These are phyloP conservation scores for Phytophthora tubulina DNA, from an alignment of 352 stramenopile species.

Conservation along the genomic window DNA sequence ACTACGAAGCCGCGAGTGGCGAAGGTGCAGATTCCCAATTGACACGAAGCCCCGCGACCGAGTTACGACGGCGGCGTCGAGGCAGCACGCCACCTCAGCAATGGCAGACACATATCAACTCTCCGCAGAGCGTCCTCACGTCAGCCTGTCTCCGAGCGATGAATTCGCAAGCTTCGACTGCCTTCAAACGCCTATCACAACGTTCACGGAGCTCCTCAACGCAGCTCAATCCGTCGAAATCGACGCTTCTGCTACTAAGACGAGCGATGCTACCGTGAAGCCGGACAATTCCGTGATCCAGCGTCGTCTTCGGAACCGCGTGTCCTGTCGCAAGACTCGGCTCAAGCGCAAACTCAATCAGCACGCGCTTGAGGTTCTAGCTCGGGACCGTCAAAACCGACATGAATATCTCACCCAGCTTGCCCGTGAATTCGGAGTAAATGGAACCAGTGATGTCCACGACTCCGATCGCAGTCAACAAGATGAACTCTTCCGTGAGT, in stretches of 20 bases:
- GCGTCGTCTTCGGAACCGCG: slow-evolving; percentile 53
- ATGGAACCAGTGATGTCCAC: not conserved
- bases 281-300: slow-evolving; percentile 20
- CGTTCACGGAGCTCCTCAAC: slow-evolving; percentile 38
- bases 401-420: slow-evolving; percentile 48
- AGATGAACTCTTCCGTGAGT: slow-evolving; percentile 35
- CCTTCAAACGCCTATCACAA: slow-evolving; percentile 23
- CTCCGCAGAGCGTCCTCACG: slow-evolving; percentile 22
- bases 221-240: slow-evolving; percentile 34
- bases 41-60: slow-evolving; percentile 5
- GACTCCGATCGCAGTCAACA: not conserved
- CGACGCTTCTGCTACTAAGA: not conserved
- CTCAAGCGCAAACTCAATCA: slow-evolving; percentile 59
- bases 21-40: slow-evolving; percentile 16
- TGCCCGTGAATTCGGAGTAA: slow-evolving; percentile 19
- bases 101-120: slow-evolving; percentile 21
- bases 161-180: not conserved
- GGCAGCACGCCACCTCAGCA: slow-evolving; percentile 1
- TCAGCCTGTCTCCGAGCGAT: slow-evolving; percentile 5
- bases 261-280: not conserved
- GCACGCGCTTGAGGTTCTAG: slow-evolving; percentile 32
- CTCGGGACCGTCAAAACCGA: slow-evolving; percentile 41
- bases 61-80: slow-evolving; percentile 25
- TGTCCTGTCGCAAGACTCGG: slow-evolving; percentile 59
- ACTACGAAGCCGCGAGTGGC: not conserved